These are phyloP conservation scores for Hypoxylon fuscum DNA, from an alignment of 495 filamentous ascomycete genomes.

Conservation along the genomic window DNA sequence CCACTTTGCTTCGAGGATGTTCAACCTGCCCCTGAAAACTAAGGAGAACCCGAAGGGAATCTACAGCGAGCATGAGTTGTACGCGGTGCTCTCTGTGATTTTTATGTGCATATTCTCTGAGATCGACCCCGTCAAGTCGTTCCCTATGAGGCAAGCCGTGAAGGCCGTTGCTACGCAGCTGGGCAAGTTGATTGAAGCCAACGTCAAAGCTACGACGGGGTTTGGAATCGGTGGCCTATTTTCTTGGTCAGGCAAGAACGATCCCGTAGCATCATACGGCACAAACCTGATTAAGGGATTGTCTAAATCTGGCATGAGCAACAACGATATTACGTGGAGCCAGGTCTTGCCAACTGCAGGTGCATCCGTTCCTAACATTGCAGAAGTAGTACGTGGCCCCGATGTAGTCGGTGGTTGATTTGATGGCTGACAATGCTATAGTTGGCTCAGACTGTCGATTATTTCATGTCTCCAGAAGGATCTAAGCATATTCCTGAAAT, in stretches of 20 bases:
- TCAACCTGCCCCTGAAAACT: constrained; percentile 78
- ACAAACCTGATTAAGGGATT: constrained; percentile 73
- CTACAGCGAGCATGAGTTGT: constrained; percentile 83
- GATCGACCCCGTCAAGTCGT: constrained; percentile 60
- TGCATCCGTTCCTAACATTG: constrained; percentile 71
- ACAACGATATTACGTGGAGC: constrained; percentile 76
- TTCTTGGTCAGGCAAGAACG: constrained; percentile 52
- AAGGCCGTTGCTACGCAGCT: constrained; percentile 66
- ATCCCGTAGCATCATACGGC: constrained; percentile 72
- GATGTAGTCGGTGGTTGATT: not conserved
- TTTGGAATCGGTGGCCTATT: constrained; percentile 66
- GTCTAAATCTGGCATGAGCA: constrained; percentile 68
- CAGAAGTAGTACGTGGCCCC: constrained; percentile 60
- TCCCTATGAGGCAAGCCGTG: constrained; percentile 68
- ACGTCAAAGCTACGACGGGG: constrained; percentile 69
- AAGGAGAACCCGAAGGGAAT: constrained; percentile 72
- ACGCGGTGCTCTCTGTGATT: constrained; percentile 75
- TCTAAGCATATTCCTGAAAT: constrained; percentile 66
- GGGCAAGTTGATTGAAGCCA: constrained; percentile 47
- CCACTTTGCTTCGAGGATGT: constrained; percentile 75
- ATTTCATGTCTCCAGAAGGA: constrained; percentile 69
- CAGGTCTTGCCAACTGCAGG: constrained; percentile 65
- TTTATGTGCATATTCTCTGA: constrained; percentile 63
- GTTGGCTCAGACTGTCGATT: constrained; percentile 81
- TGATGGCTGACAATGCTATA: constrained; percentile 27